Evolutionary conservation across 768 basidiomycete genomes (phyloP), one percentile per base, ranked within the genome.

Genomic region (Tulasnella sp.): DNA sequence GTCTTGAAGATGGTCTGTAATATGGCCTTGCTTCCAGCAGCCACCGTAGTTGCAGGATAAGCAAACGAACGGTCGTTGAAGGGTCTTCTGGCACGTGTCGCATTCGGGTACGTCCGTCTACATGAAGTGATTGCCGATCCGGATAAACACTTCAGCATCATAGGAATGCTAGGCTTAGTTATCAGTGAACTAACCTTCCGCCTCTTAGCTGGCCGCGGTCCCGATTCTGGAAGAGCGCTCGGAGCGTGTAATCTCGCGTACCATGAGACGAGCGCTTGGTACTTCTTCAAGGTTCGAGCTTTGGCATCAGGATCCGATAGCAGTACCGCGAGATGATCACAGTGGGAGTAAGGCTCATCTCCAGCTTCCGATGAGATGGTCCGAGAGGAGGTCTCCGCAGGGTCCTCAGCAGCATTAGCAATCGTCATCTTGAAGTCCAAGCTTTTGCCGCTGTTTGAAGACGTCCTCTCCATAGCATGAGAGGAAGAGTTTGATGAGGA

Each of bases 11-110:
- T 92, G 89, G 3, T 67, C 70, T 1, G 73, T 65, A 26, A 80
- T 72, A 67, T 91, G 88, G 2, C 74, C 74, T 44, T 73, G 74
- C 11, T 69, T 62, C 87, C 87, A 90, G 63, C 88, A 89, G 5
- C 83, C 87, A 9, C 77, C 74, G 67, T 75, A 85, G 3, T 79
- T 66, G 65, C 88, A 91, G n/a, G 82, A 77, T 5, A 90, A 72
- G 64, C 88, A 91, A 2, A 78, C 81, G 66, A 85, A 82, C 0
- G 88, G 85, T 23, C 86, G 75, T 1, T 80, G 73, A 27, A 88
- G 72, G 1, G 80, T 66, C 1, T 75, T 52, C 8, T 72, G 70
- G 66, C 88, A 91, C 11, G 74, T 76, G 8, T 77, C 79, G 67
- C 88, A 90, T 2, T 76, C 71, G 10, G 88, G 88, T 17, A 76